These are phyloP conservation scores for Parietaria judaica DNA, from an alignment of 306 rosid genomes.

Conservation along the genomic window DNA sequence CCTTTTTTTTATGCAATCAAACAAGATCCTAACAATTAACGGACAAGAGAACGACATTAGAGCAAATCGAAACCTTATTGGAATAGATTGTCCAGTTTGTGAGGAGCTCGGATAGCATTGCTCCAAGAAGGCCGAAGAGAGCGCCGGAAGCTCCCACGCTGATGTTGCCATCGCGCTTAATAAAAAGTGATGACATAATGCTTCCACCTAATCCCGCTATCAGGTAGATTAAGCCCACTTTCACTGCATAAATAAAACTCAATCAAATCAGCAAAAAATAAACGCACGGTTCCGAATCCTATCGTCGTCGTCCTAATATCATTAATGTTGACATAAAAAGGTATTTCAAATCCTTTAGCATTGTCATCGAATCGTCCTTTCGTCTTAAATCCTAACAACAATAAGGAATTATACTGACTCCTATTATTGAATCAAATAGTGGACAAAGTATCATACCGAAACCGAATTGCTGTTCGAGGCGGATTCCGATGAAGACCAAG, in stretches of 20 bases:
- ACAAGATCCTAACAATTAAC: too few relatives aligned
- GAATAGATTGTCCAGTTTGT: constrained; percentile 40
- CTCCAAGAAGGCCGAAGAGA: constrained; percentile 45
- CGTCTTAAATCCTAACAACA: too few relatives aligned
- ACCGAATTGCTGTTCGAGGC: constrained; percentile 49
- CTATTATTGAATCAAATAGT: not conserved
- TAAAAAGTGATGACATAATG: constrained; percentile 31
- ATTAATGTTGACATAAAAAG: too few relatives aligned
- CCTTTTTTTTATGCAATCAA: too few relatives aligned
- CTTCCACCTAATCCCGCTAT: constrained; percentile 45
- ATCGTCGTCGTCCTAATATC: not conserved
- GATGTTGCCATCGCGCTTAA: constrained; percentile 15
- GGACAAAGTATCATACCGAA: constrained; percentile 24
- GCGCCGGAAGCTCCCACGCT: constrained; percentile 51
- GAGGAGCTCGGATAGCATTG: constrained; percentile 43
- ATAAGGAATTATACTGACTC: too few relatives aligned
- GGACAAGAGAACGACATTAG: too few relatives aligned
- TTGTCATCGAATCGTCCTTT: too few relatives aligned
- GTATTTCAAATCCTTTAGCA: too few relatives aligned
- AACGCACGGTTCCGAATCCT: not conserved
- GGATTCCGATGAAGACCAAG: constrained; percentile 41
- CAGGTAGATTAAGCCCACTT: constrained; percentile 32
- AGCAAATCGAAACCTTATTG: constrained; percentile 24
- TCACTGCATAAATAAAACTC: constrained; percentile 21
- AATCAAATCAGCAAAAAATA: not conserved